Evolutionary conservation across 1,139 yeast genomes (phyloP), one percentile per base, ranked within the genome.

Genomic region (Zygoascus sp.): DNA sequence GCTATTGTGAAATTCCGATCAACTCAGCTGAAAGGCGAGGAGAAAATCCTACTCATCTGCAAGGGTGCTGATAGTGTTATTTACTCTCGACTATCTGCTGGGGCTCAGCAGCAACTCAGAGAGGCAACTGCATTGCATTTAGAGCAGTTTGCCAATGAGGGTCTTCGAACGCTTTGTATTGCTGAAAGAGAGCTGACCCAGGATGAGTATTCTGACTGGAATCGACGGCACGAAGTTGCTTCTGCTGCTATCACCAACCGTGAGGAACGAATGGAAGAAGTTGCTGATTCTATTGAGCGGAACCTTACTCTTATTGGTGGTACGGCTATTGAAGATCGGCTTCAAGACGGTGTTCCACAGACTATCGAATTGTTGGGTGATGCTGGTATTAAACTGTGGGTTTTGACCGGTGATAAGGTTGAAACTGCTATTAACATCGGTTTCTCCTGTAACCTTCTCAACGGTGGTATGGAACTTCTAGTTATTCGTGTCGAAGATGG

Each of bases 381-480:
- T 56, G 97, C 97, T 7, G 98, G 98, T 60, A 85, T 92, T 56
- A 92, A 92, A 66, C 72, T 92, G 47, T 92, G 98, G 98, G 97
- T 92, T 34, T 74, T 92, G 49, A 92, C 98, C 15, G 98, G 98
- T 66, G 98, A 92, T 67, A 86, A 90, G 68, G 94, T 92, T 42
- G 98, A 92, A 68, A 92, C 98, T 27, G 98, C 98, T 8, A 92
- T 92, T 62, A 92, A 92, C 62, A 92, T 92, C 71, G 98, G 98
- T 4, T 92, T 88, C 63, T 88, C 97, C 10, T 92, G 97, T 74
- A 92, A 92, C 60, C 72, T 92, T 54, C 74, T 92, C 53, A 88
- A 85, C 53, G 87, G 79, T 57, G 86, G 81, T 35, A 92, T 92
- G 98, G 84, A 87, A 58, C 71, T 92, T 47, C 68, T 92, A 50